Percentiles rank a stretch among this genome's conserved stretches.
These are phyloP conservation scores for Hyphopichia fennica DNA, from an alignment of 1,139 yeast genomes.

Conservation along the genomic window DNA sequence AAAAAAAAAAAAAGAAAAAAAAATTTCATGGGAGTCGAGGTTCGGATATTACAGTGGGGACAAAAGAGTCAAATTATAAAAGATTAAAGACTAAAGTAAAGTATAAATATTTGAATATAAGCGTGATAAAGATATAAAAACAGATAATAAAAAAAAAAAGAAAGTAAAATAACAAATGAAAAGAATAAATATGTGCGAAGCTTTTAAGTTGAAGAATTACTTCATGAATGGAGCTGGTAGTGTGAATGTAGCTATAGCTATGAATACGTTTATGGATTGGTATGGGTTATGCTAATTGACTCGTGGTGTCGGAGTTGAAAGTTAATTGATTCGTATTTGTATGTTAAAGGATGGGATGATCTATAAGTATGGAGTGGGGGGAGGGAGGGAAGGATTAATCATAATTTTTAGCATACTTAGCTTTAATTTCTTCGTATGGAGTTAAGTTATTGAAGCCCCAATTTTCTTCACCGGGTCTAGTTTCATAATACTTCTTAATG, in stretches of 20 bases:
- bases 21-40: too few relatives aligned
- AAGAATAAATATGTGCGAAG: not conserved
- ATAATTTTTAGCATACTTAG: slow-evolving; percentile 37
- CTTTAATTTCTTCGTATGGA: slow-evolving; percentile 48
- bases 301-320: too few relatives aligned
- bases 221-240: too few relatives aligned
- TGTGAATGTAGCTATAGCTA: too few relatives aligned
- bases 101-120: not conserved
- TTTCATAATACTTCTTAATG: slow-evolving; percentile 66
- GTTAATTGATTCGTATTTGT: too few relatives aligned
- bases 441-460: slow-evolving; percentile 47
- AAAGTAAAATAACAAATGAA: not conserved
- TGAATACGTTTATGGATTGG: too few relatives aligned
- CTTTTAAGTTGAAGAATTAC: too few relatives aligned
- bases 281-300: too few relatives aligned
- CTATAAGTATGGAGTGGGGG: not conserved
- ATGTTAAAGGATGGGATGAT: too few relatives aligned
- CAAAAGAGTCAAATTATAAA: too few relatives aligned
- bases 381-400: slow-evolving; percentile 15
- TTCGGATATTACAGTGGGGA: too few relatives aligned
- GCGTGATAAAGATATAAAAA: not conserved
- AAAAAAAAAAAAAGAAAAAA: too few relatives aligned
- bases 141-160: not conserved
- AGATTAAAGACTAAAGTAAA: not conserved
- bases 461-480: slow-evolving; percentile 53